Conservation (phyloP, 495 filamentous ascomycete genomes). For the Podospora conica region DNA sequence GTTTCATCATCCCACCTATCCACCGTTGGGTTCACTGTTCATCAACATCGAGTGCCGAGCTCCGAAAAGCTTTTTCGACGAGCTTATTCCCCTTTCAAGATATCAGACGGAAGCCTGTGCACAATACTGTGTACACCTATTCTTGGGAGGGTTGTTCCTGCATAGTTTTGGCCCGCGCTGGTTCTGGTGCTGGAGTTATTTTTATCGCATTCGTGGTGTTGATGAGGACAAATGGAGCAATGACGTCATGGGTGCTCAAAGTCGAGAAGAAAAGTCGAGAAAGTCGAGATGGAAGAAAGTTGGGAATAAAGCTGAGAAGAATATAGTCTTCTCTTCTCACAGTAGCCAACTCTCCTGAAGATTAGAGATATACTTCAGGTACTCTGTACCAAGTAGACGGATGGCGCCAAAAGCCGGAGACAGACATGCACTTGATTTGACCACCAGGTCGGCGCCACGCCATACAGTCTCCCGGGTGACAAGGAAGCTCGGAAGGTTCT, state of each 20-base stretch:
- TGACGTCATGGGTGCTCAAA: not conserved
- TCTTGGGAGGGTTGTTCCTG: not conserved
- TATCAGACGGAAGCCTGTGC: not conserved
- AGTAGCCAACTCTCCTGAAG: too few species aligned
- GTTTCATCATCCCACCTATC: not conserved
- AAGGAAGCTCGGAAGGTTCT: too few species aligned
- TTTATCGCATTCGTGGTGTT: too few species aligned
- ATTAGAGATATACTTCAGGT: not conserved
- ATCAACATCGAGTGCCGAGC: not conserved
- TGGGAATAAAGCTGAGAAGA: too few species aligned
- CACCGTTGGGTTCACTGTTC: not conserved
- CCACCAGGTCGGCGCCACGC: not conserved
- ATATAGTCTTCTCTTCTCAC: too few species aligned
- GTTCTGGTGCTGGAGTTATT: not conserved
- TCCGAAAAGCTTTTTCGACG: not conserved
- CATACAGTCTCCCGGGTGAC: too few species aligned
- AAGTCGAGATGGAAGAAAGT: too few species aligned
- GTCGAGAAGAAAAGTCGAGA: not conserved
- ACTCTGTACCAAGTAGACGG: too few species aligned
- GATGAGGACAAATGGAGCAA: not conserved
- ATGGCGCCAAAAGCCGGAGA: too few species aligned
- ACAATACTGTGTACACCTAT: not conserved
- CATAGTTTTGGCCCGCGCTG: not conserved
- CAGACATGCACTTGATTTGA: too few species aligned
- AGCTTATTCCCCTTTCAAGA: not conserved